Base-by-base conservation (phyloP, 139 green algal genomes). In the Chlamydomonas sp. region DNA sequence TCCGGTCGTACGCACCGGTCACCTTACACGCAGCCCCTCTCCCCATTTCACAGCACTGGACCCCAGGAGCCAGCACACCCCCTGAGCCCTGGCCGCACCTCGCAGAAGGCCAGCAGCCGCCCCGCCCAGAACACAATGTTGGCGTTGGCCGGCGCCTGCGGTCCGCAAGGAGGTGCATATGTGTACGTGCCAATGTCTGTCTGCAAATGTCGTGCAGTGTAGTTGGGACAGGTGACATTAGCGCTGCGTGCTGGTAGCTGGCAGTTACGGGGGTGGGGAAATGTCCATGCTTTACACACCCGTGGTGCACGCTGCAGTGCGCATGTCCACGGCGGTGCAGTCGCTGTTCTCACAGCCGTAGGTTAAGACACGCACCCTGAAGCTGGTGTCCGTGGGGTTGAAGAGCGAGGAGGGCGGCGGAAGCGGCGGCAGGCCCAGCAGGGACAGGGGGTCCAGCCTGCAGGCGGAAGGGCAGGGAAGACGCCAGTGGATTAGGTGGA, bases 371-470 rank as follows among this genome's bases (percentile, higher is more conserved):
- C 84, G 0, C 75, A 88, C 83, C 83, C 83, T 66, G 61, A 87
- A 87, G 83, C 20, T 66, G 72, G 75, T 80, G 75, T 88, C 84
- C 75, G 83, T 62, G 17, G 84, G 84, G 75, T 88, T 88, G 84
- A 88, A 88, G 3, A 88, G 63, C 0, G 84, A 8, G 57, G 75
- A 77, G 15, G 83, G 74, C 18, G 74, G 84, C 75, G 75, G 84
- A 49, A 71, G 17, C 0, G 74, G 63, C 7, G 84, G 84, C 64
- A 88, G 75, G 1, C 75, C 75, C 8, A 88, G 84, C 84, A 80
- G 49, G 16, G 83, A 62, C 31, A 87, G 31, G 0, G 83, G 83
- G 62, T 87, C 83, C 73, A 87, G 49, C 61, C 72, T 86, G 59
- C 3, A 14, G 59, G 59, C 2, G 4, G 10, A 18, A n/a, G 14